Evolutionary conservation across 1,284 basidiomycete genomes (phyloP).

Genomic region (Agaricales sp.): DNA sequence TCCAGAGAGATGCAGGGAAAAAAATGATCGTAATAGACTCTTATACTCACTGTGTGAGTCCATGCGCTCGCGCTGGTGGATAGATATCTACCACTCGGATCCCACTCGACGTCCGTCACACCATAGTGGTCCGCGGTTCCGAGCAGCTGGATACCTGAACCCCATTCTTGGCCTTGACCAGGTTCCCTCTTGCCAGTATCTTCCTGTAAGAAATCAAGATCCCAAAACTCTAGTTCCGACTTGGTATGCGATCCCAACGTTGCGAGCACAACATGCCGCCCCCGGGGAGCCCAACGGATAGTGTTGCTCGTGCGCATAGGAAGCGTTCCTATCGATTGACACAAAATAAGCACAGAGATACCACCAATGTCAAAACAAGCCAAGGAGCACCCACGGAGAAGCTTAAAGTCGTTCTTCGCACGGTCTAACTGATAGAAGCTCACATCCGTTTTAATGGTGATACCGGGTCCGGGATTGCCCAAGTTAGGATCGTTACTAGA

Average conservation of each 20-base stretch:
- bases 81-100: constrained; percentile 91
- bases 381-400: constrained; percentile 52
- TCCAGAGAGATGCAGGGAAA: not conserved
- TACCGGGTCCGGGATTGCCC: constrained; percentile 80
- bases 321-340: constrained; percentile 51
- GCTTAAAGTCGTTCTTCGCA: constrained; percentile 90
- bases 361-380: constrained; percentile 5
- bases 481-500: constrained; percentile 93
- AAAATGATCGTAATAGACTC: constrained; percentile 6
- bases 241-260: constrained; percentile 93
- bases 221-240: constrained; percentile 99
- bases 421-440: constrained; percentile 95
- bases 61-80: constrained; percentile 93
- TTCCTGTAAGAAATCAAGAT: constrained; percentile 85
- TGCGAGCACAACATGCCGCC: constrained; percentile 91
- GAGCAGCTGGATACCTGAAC: constrained; percentile 80
- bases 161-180: constrained; percentile 71
- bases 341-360: constrained; percentile 8
- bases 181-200: constrained; percentile 36
- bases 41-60: constrained; percentile 82
- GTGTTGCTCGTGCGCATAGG: constrained; percentile 88
- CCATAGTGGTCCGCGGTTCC: constrained; percentile 95
- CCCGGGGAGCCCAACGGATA: constrained; percentile 95
- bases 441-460: constrained; percentile 93
- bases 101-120: constrained; percentile 98